Conservation (phyloP, 2,329 filamentous ascomycete species). For the Talaromyces rugulosus region DNA sequence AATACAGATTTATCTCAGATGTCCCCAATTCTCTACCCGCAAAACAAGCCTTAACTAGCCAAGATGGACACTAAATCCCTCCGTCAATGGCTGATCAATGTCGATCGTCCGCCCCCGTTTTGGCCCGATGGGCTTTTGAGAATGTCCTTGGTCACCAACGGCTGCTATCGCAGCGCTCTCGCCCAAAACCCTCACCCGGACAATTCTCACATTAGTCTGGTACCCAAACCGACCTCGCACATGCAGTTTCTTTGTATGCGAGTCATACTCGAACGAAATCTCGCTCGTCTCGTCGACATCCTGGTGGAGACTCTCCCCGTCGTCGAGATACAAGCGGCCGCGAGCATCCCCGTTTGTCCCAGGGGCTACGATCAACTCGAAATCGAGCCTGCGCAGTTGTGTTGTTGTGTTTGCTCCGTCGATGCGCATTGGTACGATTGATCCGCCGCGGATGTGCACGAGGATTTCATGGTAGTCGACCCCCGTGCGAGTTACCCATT, state of each 20-base stretch:
- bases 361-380: slow-evolving; percentile 67
- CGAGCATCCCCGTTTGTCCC: slow-evolving; percentile 21
- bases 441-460: slow-evolving; percentile 59
- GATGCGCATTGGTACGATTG: slow-evolving; percentile 53
- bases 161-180: neutral
- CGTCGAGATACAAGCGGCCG: slow-evolving; percentile 11
- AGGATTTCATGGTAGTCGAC: slow-evolving; percentile 54
- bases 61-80: slow-evolving; percentile 4
- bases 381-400: slow-evolving; percentile 59
- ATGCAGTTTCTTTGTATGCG: slow-evolving; percentile 44
- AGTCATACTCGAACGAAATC: slow-evolving; percentile 52
- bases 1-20: neutral
- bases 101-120: neutral
- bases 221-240: slow-evolving; percentile 27
- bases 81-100: neutral
- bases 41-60: neutral
- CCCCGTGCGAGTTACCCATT: slow-evolving; percentile 40
- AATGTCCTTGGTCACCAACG: neutral
- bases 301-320: slow-evolving; percentile 11
- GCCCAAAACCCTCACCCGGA: slow-evolving; percentile 31
- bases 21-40: neutral
- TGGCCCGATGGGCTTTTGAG: neutral
- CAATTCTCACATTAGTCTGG: slow-evolving; percentile 24
- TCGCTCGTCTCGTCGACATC: slow-evolving; percentile 48
- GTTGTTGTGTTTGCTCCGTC: slow-evolving; percentile 56